Conservation (phyloP, 352 stramenopile genomes). For the Elongisporangium anandrum region DNA sequence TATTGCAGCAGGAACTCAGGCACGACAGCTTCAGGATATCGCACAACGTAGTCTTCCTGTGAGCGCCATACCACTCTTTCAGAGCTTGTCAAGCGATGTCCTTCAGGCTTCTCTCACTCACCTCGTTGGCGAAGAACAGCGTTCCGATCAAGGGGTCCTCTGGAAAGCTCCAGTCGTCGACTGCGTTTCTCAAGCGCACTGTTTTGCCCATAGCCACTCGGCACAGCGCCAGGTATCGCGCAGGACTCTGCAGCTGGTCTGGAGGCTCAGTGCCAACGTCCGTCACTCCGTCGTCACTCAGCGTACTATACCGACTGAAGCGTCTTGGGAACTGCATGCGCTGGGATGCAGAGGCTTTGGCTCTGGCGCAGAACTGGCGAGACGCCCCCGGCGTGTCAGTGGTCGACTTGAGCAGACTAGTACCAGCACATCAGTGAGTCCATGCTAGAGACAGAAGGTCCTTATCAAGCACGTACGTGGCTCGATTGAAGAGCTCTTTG, state of each 20-base stretch:
- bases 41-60: slow-evolving; percentile 70
- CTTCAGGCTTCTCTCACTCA: slow-evolving; percentile 9
- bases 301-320: slow-evolving; percentile 74
- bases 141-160: slow-evolving; percentile 26
- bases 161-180: slow-evolving; percentile 16
- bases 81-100: not conserved
- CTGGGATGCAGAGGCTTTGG: slow-evolving; percentile 4
- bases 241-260: slow-evolving; percentile 4
- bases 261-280: not conserved
- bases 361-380: slow-evolving; percentile 6
- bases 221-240: slow-evolving; percentile 60
- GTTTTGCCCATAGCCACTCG: slow-evolving; percentile 61
- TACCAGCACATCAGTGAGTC: too few species aligned
- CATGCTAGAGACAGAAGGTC: too few species aligned
- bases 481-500: slow-evolving; percentile 29
- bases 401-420: too few species aligned
- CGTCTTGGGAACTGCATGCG: slow-evolving; percentile 42
- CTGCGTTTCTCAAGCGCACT: slow-evolving; percentile 15
- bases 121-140: slow-evolving; percentile 35
- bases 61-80: not conserved
- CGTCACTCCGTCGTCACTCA: slow-evolving; percentile 28
- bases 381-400: too few species aligned
- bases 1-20: slow-evolving; percentile 74
- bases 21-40: slow-evolving; percentile 52
- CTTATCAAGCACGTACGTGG: slow-evolving; percentile 7